Evolutionary conservation across 2,329 filamentous ascomycete species (phyloP).

Genomic region (Anisogramma anomala): DNA sequence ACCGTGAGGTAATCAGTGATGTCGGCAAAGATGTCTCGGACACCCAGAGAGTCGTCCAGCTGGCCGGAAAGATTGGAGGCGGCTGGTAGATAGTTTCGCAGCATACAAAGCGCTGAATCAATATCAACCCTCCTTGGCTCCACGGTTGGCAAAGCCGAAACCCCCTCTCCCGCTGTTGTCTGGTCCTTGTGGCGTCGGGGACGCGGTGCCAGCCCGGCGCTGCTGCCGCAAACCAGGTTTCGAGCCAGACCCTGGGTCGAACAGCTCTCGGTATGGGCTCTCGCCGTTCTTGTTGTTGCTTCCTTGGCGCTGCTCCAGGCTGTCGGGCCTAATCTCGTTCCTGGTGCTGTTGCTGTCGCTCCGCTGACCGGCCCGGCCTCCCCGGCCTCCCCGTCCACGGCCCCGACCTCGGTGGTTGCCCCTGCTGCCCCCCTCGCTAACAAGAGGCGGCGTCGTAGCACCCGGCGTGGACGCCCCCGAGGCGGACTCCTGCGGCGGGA

Average conservation of each 20-base stretch:
- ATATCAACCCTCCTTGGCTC: slow-evolving; percentile 38
- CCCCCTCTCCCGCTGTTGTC: slow-evolving; percentile 67
- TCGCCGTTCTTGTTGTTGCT: slow-evolving; percentile 17
- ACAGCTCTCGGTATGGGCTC: slow-evolving; percentile 49
- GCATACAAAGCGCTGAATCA: slow-evolving; percentile 19
- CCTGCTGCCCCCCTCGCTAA: slow-evolving; percentile 33
- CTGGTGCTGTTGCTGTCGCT: slow-evolving; percentile 21
- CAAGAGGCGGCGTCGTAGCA: slow-evolving; percentile 46
- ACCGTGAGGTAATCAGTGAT: slow-evolving; percentile 85
- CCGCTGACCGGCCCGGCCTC: slow-evolving; percentile 28
- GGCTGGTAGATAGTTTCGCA: slow-evolving; percentile 57
- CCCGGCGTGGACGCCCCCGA: slow-evolving; percentile 53
- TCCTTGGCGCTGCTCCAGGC: slow-evolving; percentile 14
- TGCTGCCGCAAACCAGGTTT: slow-evolving; percentile 47
- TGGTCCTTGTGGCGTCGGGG: slow-evolving; percentile 57
- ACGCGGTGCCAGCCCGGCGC: slow-evolving; percentile 29
- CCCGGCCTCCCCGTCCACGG: slow-evolving; percentile 32
- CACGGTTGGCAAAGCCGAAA: slow-evolving; percentile 61
- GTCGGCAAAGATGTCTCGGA: slow-evolving; percentile 69
- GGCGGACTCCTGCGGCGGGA: slow-evolving; percentile 20
- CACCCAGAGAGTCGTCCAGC: slow-evolving; percentile 71
- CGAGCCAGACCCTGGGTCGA: slow-evolving; percentile 60
- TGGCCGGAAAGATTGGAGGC: slow-evolving; percentile 83
- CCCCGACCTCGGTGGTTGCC: slow-evolving; percentile 33
- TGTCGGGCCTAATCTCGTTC: slow-evolving; percentile 16